phyloP scores from a whole-genome alignment of 2,329 filamentous ascomycete genomes.

The Arthrobotrys sinensis region DNA sequence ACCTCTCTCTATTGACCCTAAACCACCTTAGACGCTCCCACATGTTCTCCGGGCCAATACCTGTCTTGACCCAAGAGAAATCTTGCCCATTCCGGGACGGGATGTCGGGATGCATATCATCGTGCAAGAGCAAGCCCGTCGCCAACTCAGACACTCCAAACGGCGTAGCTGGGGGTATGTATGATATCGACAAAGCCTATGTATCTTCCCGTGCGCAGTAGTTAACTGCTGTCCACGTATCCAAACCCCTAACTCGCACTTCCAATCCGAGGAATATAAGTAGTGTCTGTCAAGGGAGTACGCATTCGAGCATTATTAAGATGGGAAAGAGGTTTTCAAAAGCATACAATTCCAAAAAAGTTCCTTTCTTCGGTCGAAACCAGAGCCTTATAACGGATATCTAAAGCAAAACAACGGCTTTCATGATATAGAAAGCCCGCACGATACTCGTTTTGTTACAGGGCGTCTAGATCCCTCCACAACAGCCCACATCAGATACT shows the following conservation, averaged over 20 bases:
- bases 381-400: conserved; percentile 6
- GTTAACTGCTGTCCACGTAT: conserved; percentile 60
- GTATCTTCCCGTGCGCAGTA: conserved; percentile 50
- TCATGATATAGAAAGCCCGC: background rate
- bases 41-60: background rate
- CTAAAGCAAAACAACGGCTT: background rate
- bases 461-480: background rate
- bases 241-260: conserved; percentile 35
- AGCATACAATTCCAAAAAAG: conserved; percentile 3
- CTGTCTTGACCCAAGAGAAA: conserved; percentile 19
- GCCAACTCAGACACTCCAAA: conserved; percentile 59
- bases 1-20: background rate
- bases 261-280: conserved; percentile 22
- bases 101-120: conserved; percentile 60
- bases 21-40: background rate
- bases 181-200: conserved; percentile 35
- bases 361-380: background rate
- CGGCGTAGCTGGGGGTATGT: conserved; percentile 38
- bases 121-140: conserved; percentile 46
- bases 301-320: conserved; percentile 3
- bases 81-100: conserved; percentile 57
- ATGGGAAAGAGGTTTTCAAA: conserved; percentile 15
- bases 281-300: conserved; percentile 14
- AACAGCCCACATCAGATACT: background rate
- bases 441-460: background rate